Percentiles rank a stretch among this genome's conserved stretches.
phyloP scores from a whole-genome alignment of 169 alveolate species.

The Cryptosporidium ryanae region DNA sequence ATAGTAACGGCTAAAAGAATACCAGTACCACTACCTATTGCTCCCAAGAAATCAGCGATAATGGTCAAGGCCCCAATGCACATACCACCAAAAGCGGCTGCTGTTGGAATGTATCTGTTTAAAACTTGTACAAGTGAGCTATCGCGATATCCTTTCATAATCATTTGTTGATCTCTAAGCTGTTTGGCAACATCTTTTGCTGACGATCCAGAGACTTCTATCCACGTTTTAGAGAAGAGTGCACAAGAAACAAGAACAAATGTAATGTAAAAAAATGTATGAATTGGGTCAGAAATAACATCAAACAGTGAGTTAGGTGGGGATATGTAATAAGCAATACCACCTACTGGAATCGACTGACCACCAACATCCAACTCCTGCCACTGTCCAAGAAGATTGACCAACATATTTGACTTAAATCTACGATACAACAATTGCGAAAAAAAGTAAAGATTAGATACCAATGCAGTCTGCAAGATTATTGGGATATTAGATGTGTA shows the following conservation, averaged over 20 bases:
- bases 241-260: conserved; percentile 98
- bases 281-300: conserved; percentile 95
- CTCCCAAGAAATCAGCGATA: conserved; percentile 99
- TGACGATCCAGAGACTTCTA: conserved; percentile 98
- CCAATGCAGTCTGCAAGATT: conserved; percentile 96
- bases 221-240: conserved; percentile 99
- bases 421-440: conserved; percentile 98
- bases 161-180: conserved; percentile 97
- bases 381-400: conserved; percentile 94
- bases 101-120: conserved; percentile 98
- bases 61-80: conserved; percentile 99
- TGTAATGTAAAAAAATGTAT: conserved; percentile 95
- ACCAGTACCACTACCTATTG: conserved; percentile 99
- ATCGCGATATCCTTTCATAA: conserved; percentile 92
- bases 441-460: conserved; percentile 98
- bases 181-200: conserved; percentile 99
- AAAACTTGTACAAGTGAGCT: conserved; percentile 86
- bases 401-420: conserved; percentile 95
- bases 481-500: conserved; percentile 99
- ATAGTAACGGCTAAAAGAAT: conserved; percentile 96
- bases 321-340: conserved; percentile 98
- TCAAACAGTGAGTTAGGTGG: conserved; percentile 96
- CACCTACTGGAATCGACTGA: conserved; percentile 98
- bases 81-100: conserved; percentile 99
- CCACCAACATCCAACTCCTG: conserved; percentile 94